These are phyloP conservation scores for Dendryphion nanum DNA, from an alignment of 2,329 filamentous ascomycete species.

Conservation along the genomic window DNA sequence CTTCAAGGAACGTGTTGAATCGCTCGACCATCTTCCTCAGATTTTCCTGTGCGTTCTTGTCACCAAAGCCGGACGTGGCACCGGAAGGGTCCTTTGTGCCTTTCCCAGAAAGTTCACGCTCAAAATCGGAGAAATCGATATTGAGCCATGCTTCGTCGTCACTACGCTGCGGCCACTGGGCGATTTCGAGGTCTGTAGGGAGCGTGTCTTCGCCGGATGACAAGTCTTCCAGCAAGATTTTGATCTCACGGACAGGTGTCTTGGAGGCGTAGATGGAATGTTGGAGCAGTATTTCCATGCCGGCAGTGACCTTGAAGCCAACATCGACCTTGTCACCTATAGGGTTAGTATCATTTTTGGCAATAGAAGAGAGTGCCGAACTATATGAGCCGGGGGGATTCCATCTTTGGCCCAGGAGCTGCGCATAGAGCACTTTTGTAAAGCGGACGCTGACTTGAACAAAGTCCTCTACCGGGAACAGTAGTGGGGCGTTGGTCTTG, in stretches of 20 bases:
- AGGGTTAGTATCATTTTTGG: conserved; percentile 29
- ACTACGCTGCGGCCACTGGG: conserved; percentile 65
- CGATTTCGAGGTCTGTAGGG: conserved; percentile 72
- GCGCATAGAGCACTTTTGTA: conserved; percentile 86
- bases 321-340: conserved; percentile 54
- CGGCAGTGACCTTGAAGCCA: conserved; percentile 87
- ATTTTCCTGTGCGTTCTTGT: conserved; percentile 68
- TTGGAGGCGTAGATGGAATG: conserved; percentile 68
- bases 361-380: conserved; percentile 36
- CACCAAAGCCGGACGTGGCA: conserved; percentile 52
- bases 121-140: conserved; percentile 87
- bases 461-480: conserved; percentile 75
- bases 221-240: conserved; percentile 72
- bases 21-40: conserved; percentile 87
- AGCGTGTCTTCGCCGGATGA: conserved; percentile 68
- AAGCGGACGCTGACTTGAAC: conserved; percentile 78
- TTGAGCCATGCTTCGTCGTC: conserved; percentile 91
- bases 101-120: conserved; percentile 67
- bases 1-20: conserved; percentile 90
- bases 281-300: conserved; percentile 81
- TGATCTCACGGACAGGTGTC: conserved; percentile 70
- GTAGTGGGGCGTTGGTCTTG: conserved; percentile 50
- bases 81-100: too few species aligned
- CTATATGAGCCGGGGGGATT: conserved; percentile 59
- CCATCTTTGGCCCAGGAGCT: conserved; percentile 84